Conservation (phyloP, 2,329 filamentous ascomycete species). For the Blumeriella jaapii region DNA sequence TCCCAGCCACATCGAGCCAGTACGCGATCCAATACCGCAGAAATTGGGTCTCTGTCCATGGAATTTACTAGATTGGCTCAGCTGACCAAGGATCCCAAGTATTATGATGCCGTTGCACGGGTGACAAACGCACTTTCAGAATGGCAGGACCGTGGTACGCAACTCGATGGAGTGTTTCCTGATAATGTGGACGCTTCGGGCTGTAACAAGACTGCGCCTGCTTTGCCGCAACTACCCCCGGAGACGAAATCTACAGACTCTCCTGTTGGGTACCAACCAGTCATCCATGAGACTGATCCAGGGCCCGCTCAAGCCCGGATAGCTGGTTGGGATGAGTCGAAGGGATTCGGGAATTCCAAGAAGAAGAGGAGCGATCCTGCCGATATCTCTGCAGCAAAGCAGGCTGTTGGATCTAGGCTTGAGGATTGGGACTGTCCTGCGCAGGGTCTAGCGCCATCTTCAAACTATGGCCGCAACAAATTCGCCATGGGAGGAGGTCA, state of each 20-base stretch:
- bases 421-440: slow-evolving; percentile 39
- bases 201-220: slow-evolving; percentile 40
- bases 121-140: slow-evolving; percentile 72
- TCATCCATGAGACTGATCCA: slow-evolving; percentile 10
- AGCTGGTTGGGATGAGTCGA: slow-evolving; percentile 17
- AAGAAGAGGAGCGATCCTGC: slow-evolving; percentile 18
- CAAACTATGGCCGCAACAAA: slow-evolving; percentile 37
- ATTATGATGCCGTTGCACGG: slow-evolving; percentile 81
- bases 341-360: slow-evolving; percentile 5
- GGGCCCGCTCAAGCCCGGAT: slow-evolving; percentile 19
- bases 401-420: slow-evolving; percentile 7
- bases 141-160: slow-evolving; percentile 55
- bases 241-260: slow-evolving; percentile 7
- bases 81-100: slow-evolving; percentile 67
- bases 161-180: slow-evolving; percentile 73
- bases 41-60: slow-evolving; percentile 60
- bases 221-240: slow-evolving; percentile 8
- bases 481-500: slow-evolving; percentile 50
- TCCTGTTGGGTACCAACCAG: slow-evolving; percentile 25
- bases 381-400: slow-evolving; percentile 12
- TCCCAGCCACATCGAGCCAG: slow-evolving; percentile 53
- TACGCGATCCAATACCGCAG: slow-evolving; percentile 41
- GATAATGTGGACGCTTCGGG: slow-evolving; percentile 67
- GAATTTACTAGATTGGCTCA: slow-evolving; percentile 87
- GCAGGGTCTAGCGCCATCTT: slow-evolving; percentile 42